Conservation (phyloP, 441 rosid species). For the Corymbia calophylla region DNA sequence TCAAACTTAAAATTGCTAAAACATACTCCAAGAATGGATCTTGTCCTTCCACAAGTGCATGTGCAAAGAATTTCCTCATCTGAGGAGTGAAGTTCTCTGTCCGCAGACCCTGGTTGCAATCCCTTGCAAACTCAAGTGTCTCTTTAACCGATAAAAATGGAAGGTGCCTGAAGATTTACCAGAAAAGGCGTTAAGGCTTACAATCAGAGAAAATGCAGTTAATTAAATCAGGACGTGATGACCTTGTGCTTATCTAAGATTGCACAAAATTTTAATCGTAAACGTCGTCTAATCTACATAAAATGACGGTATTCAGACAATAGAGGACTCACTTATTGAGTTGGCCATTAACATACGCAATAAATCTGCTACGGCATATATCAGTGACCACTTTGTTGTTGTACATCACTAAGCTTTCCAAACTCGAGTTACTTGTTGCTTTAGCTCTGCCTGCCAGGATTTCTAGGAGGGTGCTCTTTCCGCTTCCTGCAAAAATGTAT, state of each 20-base stretch:
- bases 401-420: conserved; percentile 16
- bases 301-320: not conserved
- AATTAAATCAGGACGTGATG: not conserved
- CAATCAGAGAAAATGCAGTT: not conserved
- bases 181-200: not conserved
- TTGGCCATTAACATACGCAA: conserved; percentile 14
- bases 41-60: conserved; percentile 26
- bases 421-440: not conserved
- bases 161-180: conserved; percentile 15
- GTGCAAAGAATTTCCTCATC: conserved; percentile 27
- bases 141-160: conserved; percentile 20
- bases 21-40: conserved; percentile 22
- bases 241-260: not conserved
- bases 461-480: not conserved
- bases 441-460: not conserved
- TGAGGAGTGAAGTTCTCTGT: conserved; percentile 24
- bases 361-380: conserved; percentile 14
- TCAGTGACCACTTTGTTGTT: conserved; percentile 15
- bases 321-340: conserved; percentile 10
- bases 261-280: not conserved
- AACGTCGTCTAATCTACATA: not conserved
- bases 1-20: conserved; percentile 16
- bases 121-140: conserved; percentile 29
- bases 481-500: not conserved
- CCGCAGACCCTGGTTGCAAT: conserved; percentile 18